A percentile compares a stretch with the other conserved stretches of the same genome.
These are phyloP conservation scores for Boletellus deceptivus DNA, from an alignment of 1,284 basidiomycete species.

Conservation along the genomic window DNA sequence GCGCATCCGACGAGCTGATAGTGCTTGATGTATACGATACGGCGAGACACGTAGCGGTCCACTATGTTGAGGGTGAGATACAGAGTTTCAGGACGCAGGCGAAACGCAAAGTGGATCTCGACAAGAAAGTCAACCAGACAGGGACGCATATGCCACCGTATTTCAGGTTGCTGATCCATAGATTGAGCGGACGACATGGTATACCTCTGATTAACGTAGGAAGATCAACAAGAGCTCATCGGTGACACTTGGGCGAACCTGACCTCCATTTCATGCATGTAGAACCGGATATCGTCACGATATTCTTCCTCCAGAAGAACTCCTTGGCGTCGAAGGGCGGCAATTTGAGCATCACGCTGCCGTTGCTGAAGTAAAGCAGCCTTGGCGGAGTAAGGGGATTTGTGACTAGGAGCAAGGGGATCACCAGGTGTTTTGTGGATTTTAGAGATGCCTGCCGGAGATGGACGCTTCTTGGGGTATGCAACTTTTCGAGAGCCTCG, in stretches of 20 bases:
- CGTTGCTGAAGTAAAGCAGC: conserved; percentile 57
- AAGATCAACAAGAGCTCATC: conserved; percentile 12
- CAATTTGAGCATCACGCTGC: conserved; percentile 65
- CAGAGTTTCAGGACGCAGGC: conserved; percentile 95
- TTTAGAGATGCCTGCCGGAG: conserved; percentile 73
- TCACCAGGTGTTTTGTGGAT: conserved; percentile 52
- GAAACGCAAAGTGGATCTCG: conserved; percentile 96
- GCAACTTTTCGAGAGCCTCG: conserved; percentile 59
- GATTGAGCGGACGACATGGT: conserved; percentile 89
- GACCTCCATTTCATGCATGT: conserved; percentile 99
- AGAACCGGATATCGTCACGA: conserved; percentile 84
- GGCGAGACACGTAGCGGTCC: conserved; percentile 98
- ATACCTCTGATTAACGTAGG: conserved; percentile 50
- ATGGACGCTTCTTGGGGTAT: conserved; percentile 80
- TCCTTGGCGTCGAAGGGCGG: conserved; percentile 65
- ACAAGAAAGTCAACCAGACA: conserved; percentile 98
- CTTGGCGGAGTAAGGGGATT: conserved; percentile 64
- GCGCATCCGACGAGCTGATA: conserved; percentile 99
- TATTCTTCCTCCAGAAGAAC: conserved; percentile 91
- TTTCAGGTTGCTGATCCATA: conserved; percentile 99
- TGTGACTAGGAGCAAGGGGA: conserved; percentile 47
- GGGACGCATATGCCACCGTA: conserved; percentile 98
- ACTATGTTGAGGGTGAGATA: conserved; percentile 99
- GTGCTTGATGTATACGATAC: conserved; percentile 98
- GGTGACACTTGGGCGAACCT: conserved; percentile 35